Evolutionary conservation across 139 green algal genomes (phyloP).

Genomic region (Axilococcus clingmanii): DNA sequence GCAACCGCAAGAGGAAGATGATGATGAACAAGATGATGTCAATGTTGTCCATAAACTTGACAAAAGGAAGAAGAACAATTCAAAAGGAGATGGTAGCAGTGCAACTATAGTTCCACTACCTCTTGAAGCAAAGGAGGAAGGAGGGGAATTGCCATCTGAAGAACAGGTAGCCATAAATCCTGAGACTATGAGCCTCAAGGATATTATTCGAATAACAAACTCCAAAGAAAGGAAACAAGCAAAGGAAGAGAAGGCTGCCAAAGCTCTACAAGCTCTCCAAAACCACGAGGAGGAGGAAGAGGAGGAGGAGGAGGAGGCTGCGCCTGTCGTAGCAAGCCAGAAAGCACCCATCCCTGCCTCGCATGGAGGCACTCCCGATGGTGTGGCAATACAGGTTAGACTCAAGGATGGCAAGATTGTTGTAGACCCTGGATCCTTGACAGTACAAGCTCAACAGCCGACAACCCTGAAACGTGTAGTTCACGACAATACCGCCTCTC

Average conservation of each 20-base stretch:
- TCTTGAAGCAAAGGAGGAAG: too few relatives aligned
- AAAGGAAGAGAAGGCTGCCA: background rate
- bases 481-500: constrained; percentile 14
- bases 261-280: background rate
- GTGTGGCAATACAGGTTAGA: constrained; percentile 28
- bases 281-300: background rate
- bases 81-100: too few relatives aligned
- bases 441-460: constrained; percentile 39
- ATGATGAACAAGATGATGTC: too few relatives aligned
- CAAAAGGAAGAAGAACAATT: too few relatives aligned
- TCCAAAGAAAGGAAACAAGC: constrained; percentile 1
- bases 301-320: background rate
- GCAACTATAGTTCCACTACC: too few relatives aligned
- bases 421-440: constrained; percentile 34
- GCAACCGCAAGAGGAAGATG: too few relatives aligned
- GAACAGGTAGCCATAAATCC: too few relatives aligned
- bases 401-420: constrained; percentile 44
- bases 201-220: constrained; percentile 3
- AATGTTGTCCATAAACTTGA: too few relatives aligned
- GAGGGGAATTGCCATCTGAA: too few relatives aligned
- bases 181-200: constrained; percentile 6
- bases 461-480: constrained; percentile 27
- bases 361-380: background rate
- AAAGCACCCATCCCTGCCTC: background rate
- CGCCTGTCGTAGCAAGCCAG: background rate